Conservation (phyloP, 2,329 filamentous ascomycete species). For the Calonectria hongkongensis region DNA sequence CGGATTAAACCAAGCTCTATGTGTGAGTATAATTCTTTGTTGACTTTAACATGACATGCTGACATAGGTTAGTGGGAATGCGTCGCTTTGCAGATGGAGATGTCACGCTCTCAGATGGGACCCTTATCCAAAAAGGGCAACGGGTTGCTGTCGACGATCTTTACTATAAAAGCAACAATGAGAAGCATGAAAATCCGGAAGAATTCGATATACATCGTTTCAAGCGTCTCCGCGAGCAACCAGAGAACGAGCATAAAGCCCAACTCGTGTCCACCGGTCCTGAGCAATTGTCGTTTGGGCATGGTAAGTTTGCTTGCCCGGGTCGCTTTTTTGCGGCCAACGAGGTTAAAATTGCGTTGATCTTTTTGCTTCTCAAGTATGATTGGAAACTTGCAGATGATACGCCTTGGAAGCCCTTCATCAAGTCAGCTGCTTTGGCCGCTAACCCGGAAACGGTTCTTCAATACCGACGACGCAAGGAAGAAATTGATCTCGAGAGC, state of each 20-base stretch:
- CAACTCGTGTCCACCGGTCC: background rate
- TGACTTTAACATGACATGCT: background rate
- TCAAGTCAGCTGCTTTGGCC: background rate
- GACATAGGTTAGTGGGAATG: background rate
- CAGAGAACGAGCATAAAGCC: slow-evolving; percentile 1
- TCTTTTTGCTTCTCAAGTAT: slow-evolving; percentile 4
- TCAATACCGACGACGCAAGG: background rate
- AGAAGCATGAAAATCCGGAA: background rate
- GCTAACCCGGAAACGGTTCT: background rate
- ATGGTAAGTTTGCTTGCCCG: background rate
- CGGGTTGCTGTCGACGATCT: background rate
- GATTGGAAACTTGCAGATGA: background rate
- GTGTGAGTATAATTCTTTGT: background rate
- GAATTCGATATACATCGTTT: background rate
- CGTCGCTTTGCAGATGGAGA: background rate
- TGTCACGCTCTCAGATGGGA: background rate
- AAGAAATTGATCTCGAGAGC: background rate
- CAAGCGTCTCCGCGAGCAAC: background rate
- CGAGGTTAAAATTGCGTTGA: background rate
- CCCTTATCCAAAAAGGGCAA: background rate
- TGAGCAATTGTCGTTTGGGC: background rate
- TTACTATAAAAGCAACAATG: background rate
- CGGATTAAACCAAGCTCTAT: background rate
- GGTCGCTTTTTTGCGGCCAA: background rate
- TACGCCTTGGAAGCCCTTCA: background rate